Evolutionary conservation across 257 asterid genomes (phyloP).

Genomic region (Scutellaria minor): DNA sequence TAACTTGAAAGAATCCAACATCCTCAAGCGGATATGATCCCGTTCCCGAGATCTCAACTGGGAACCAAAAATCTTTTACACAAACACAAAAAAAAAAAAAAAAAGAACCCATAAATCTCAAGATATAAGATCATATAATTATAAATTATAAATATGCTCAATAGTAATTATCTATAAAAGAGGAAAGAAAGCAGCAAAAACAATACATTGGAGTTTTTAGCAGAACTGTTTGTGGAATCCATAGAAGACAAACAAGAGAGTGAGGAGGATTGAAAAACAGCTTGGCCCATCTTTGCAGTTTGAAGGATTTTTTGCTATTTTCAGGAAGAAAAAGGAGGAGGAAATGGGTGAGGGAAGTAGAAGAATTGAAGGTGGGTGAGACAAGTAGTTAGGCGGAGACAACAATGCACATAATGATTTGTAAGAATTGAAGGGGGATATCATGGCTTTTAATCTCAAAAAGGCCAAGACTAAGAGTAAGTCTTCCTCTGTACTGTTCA

Average conservation of each 20-base stretch:
- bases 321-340: not conserved
- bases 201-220: slow-evolving; percentile 43
- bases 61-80: not conserved
- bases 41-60: slow-evolving; percentile 16
- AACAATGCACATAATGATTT: not conserved
- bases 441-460: too few species aligned
- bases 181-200: slow-evolving; percentile 6
- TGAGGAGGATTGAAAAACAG: slow-evolving; percentile 39
- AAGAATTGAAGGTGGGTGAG: too few species aligned
- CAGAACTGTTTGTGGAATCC: slow-evolving; percentile 34
- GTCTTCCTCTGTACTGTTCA: too few species aligned
- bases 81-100: too few species aligned
- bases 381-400: not conserved
- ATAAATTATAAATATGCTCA: not conserved
- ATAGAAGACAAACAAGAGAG: slow-evolving; percentile 38
- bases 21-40: slow-evolving; percentile 47
- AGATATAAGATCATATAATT: not conserved
- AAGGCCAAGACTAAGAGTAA: too few species aligned
- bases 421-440: too few species aligned
- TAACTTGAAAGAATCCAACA: slow-evolving; percentile 48
- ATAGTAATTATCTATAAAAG: not conserved
- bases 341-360: too few species aligned
- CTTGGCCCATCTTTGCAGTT: slow-evolving; percentile 38
- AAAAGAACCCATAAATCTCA: not conserved
- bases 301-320: not conserved